These are phyloP conservation scores for Cutaneotrichosporon dermatis DNA, from an alignment of 1,284 basidiomycete species.

Conservation along the genomic window DNA sequence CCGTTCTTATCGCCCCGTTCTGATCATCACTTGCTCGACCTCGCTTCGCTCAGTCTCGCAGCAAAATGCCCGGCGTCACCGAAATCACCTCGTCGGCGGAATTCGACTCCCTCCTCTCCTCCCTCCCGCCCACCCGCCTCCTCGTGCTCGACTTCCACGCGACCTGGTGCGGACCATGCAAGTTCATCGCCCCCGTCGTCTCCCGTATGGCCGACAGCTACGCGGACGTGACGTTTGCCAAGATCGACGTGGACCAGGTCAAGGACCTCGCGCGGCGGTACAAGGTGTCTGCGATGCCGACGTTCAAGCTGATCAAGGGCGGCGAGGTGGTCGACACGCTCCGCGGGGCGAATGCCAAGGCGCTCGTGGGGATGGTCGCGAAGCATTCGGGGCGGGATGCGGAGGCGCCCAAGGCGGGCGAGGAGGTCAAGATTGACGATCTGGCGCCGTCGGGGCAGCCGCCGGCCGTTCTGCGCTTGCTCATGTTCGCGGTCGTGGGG, in stretches of 20 bases:
- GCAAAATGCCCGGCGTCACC: not conserved
- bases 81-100: slow-evolving; percentile 23
- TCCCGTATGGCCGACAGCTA: slow-evolving; percentile 37
- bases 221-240: slow-evolving; percentile 18
- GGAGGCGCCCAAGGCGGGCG: not conserved
- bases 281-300: slow-evolving; percentile 51
- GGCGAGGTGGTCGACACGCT: slow-evolving; percentile 46
- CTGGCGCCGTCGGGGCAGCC: not conserved
- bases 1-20: too few relatives aligned
- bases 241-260: slow-evolving; percentile 52
- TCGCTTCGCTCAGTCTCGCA: not conserved
- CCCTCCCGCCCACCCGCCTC: slow-evolving; percentile 34
- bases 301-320: slow-evolving; percentile 52
- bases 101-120: slow-evolving; percentile 36
- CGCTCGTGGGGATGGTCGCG: slow-evolving; percentile 19
- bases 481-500: not conserved
- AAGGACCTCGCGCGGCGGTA: slow-evolving; percentile 47
- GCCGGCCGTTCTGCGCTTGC: not conserved
- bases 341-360: slow-evolving; percentile 44
- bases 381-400: not conserved
- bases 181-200: slow-evolving; percentile 46
- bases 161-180: slow-evolving; percentile 45
- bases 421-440: slow-evolving; percentile 6
- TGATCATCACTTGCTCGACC: not conserved
- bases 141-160: slow-evolving; percentile 44